Conservation (phyloP, 2,329 filamentous ascomycete species). For the Nigrospora sphaerica region DNA sequence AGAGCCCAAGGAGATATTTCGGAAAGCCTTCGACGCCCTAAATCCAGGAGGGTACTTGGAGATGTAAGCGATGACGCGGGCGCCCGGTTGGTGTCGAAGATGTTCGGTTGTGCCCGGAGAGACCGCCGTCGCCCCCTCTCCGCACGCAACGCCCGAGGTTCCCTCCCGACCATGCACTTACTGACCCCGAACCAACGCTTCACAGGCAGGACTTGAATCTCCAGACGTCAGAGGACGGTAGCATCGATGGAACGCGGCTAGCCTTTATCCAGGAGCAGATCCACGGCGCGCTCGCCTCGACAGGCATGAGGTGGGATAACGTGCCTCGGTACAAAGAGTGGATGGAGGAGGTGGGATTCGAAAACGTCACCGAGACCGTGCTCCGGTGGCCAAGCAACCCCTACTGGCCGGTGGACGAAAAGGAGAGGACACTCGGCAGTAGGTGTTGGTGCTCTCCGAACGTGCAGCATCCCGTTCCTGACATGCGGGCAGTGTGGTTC, state of each 20-base stretch:
- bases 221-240: slow-evolving; percentile 3
- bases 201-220: slow-evolving; percentile 1
- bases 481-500: not conserved
- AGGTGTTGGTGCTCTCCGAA: too few species aligned
- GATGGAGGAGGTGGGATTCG: slow-evolving; percentile 12
- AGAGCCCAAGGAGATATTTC: slow-evolving; percentile 35
- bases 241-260: slow-evolving; percentile 7
- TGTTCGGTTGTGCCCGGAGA: too few species aligned
- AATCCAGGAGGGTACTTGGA: slow-evolving; percentile 25
- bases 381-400: slow-evolving; percentile 12
- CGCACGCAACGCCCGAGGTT: too few species aligned
- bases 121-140: too few species aligned
- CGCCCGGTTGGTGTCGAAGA: too few species aligned
- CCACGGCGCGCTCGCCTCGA: slow-evolving; percentile 4
- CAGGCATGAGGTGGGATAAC: slow-evolving; percentile 3
- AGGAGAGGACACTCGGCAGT: slow-evolving; percentile 12
- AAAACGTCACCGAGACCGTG: slow-evolving; percentile 10
- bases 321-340: slow-evolving; percentile 5
- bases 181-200: not conserved
- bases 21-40: slow-evolving; percentile 29
- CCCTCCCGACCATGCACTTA: slow-evolving; percentile 1
- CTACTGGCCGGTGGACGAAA: slow-evolving; percentile 13
- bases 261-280: slow-evolving; percentile 1
- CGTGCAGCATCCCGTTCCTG: too few species aligned
- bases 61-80: not conserved